Evolutionary conservation across 495 filamentous ascomycete species (phyloP).

Genomic region (Aspergillus sclerotioniger): DNA sequence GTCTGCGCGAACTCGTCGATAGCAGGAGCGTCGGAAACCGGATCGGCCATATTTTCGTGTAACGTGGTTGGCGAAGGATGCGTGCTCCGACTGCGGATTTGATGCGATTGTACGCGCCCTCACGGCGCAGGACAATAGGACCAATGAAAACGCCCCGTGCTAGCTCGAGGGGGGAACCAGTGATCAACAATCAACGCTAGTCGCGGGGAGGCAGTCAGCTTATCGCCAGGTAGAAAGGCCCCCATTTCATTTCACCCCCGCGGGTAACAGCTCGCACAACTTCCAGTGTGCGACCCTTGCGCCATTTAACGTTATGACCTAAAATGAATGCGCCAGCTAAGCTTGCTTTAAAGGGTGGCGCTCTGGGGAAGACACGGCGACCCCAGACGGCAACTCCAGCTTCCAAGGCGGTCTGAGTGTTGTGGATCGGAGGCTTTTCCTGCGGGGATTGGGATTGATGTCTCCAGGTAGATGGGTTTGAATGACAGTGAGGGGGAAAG

Average conservation of each 20-base stretch:
- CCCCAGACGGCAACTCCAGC: conserved; percentile 4
- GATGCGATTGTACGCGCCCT: conserved; percentile 14
- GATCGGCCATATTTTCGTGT: conserved; percentile 25
- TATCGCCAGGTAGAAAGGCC: background rate
- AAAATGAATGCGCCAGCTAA: background rate
- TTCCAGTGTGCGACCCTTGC: background rate
- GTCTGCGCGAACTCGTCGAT: conserved; percentile 62
- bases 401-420: conserved; percentile 14
- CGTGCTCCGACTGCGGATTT: conserved; percentile 13
- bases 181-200: conserved; percentile 11
- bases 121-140: conserved; percentile 2
- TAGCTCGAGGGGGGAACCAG: conserved; percentile 9
- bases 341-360: background rate
- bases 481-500: background rate
- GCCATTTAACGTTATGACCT: background rate
- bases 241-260: background rate
- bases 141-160: conserved; percentile 19
- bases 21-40: background rate
- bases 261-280: background rate
- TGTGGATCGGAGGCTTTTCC: conserved; percentile 1
- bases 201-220: conserved; percentile 8
- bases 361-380: background rate
- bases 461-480: background rate
- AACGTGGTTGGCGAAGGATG: conserved; percentile 5
- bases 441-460: background rate